Conservation (phyloP, 495 filamentous ascomycete genomes). For the Aspergillus ostianus region DNA sequence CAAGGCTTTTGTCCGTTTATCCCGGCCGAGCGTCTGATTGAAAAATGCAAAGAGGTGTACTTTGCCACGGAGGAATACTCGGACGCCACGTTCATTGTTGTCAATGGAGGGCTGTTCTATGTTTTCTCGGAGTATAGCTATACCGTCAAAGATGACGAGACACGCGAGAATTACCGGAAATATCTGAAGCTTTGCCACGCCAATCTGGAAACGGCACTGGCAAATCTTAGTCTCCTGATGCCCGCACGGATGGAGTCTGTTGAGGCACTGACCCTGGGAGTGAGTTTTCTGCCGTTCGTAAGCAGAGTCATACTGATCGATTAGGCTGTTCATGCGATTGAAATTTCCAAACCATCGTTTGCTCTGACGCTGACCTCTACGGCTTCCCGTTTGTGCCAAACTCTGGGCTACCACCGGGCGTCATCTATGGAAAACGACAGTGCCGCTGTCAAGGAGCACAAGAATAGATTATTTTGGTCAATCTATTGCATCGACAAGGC, state of each 20-base stretch:
- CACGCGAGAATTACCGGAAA: slow-evolving; percentile 33
- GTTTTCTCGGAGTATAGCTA: slow-evolving; percentile 52
- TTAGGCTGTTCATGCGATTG: slow-evolving; percentile 55
- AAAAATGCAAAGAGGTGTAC: slow-evolving; percentile 58
- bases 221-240: slow-evolving; percentile 56
- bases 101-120: slow-evolving; percentile 56
- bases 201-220: slow-evolving; percentile 59
- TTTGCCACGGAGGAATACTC: slow-evolving; percentile 58
- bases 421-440: slow-evolving; percentile 50
- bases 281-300: slow-evolving; percentile 28
- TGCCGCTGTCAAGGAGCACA: slow-evolving; percentile 31
- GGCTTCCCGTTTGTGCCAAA: slow-evolving; percentile 60
- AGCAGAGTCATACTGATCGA: background rate
- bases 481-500: slow-evolving; percentile 59
- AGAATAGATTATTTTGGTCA: slow-evolving; percentile 58
- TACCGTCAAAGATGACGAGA: slow-evolving; percentile 25
- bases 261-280: slow-evolving; percentile 57
- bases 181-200: slow-evolving; percentile 48
- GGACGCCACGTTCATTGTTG: slow-evolving; percentile 53
- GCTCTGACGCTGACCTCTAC: slow-evolving; percentile 60
- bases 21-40: slow-evolving; percentile 52
- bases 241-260: slow-evolving; percentile 57
- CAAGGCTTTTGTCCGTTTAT: slow-evolving; percentile 40
- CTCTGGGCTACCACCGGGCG: slow-evolving; percentile 61
- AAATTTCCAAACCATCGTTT: slow-evolving; percentile 61